Evolutionary conservation across 2,329 filamentous ascomycete species (phyloP).

Genomic region (Ascochyta viciae-villosae): DNA sequence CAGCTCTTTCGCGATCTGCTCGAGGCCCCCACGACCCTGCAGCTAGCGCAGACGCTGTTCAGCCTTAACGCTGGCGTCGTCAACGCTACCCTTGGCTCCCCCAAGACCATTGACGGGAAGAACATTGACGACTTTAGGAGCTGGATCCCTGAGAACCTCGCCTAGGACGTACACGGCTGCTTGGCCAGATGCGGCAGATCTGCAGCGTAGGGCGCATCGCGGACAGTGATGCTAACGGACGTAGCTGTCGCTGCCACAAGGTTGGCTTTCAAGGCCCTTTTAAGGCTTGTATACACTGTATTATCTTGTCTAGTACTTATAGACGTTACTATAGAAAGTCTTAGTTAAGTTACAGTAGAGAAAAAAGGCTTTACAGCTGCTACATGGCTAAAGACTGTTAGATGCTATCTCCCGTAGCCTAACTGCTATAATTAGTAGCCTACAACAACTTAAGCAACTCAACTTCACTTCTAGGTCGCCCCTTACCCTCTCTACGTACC

Average conservation of each 20-base stretch:
- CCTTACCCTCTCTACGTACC: too few relatives aligned
- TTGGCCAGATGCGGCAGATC: conserved; percentile 1
- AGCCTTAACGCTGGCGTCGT: conserved; percentile 46
- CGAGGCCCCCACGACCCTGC: conserved; percentile 41
- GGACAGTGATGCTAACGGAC: neutral
- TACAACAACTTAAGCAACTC: too few relatives aligned
- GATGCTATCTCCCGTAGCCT: too few relatives aligned
- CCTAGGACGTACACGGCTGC: conserved; percentile 56
- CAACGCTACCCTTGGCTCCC: conserved; percentile 45
- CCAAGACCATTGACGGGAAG: conserved; percentile 37
- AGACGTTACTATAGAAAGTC: too few relatives aligned
- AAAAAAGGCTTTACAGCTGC: too few relatives aligned
- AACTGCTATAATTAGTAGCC: too few relatives aligned
- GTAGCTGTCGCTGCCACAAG: neutral
- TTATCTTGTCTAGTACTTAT: too few relatives aligned
- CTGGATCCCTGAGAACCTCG: conserved; percentile 57
- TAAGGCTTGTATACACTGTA: too few relatives aligned
- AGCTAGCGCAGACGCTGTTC: too few relatives aligned
- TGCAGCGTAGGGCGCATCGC: neutral
- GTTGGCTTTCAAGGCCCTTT: neutral
- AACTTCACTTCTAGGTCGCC: too few relatives aligned
- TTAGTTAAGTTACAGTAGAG: too few relatives aligned
- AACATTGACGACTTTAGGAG: conserved; percentile 46
- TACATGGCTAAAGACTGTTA: too few relatives aligned
- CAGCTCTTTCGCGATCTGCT: conserved; percentile 38